Evolutionary conservation across 768 basidiomycete genomes (phyloP).

Genomic region (Epithele typhae): DNA sequence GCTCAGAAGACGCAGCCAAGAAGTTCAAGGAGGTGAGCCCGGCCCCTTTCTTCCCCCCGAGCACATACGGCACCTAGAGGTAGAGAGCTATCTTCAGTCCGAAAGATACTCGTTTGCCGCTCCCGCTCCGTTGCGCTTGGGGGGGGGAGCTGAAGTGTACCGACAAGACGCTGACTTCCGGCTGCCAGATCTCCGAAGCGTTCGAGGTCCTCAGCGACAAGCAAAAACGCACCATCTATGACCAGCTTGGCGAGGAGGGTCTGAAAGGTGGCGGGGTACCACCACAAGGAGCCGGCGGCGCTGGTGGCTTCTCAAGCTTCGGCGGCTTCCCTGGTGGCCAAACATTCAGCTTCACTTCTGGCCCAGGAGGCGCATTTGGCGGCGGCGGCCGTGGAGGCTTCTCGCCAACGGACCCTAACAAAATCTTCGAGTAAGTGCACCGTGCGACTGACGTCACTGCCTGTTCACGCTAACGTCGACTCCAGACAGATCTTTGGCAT

Average conservation of each 20-base stretch:
- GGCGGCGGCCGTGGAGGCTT: slow-evolving; percentile 46
- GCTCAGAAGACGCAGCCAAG: slow-evolving; percentile 78
- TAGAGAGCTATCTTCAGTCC: too few species aligned
- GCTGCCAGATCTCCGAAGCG: slow-evolving; percentile 78
- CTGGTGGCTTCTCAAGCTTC: slow-evolving; percentile 32
- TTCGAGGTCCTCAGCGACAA: slow-evolving; percentile 93
- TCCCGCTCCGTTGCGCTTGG: too few species aligned
- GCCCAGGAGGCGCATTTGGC: slow-evolving; percentile 20
- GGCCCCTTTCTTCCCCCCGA: too few species aligned
- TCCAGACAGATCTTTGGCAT: slow-evolving; percentile 57
- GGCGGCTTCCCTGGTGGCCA: slow-evolving; percentile 18
- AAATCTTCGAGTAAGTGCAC: slow-evolving; percentile 78
- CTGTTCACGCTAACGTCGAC: neutral
- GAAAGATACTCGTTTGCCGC: too few species aligned
- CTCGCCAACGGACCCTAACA: slow-evolving; percentile 76
- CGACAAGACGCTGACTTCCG: too few species aligned
- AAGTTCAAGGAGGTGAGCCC: slow-evolving; percentile 91
- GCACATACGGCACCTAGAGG: too few species aligned
- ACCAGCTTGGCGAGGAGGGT: slow-evolving; percentile 94
- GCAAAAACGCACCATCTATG: slow-evolving; percentile 81
- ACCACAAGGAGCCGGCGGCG: slow-evolving; percentile 45
- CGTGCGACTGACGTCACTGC: neutral
- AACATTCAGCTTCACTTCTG: slow-evolving; percentile 23
- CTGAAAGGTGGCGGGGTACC: slow-evolving; percentile 69
- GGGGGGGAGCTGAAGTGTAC: too few species aligned